Percentiles rank a stretch among this genome's conserved stretches.
Conservation (phyloP, 2,329 filamentous ascomycete genomes). For the Xylogone sp. region DNA sequence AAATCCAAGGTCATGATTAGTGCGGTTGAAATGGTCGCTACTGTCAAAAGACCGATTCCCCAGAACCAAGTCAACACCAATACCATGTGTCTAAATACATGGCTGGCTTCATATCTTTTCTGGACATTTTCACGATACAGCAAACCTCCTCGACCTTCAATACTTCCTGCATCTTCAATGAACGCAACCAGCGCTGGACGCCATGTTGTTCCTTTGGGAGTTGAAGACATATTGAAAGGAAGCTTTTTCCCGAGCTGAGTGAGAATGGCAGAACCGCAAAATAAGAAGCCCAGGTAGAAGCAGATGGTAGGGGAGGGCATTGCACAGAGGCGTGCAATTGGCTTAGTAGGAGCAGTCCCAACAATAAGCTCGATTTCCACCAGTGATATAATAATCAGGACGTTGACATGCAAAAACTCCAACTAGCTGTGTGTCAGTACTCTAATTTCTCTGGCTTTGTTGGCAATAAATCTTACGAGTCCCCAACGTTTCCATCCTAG, state of each 20-base stretch:
- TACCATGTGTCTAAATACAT: constrained; percentile 20
- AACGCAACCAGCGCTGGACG: constrained; percentile 18
- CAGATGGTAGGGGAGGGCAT: constrained; percentile 24
- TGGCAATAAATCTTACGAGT: constrained; percentile 12
- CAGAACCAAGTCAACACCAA: constrained; percentile 24
- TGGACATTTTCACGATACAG: constrained; percentile 18
- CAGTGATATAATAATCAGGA: constrained; percentile 18
- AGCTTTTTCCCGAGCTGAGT: constrained; percentile 14
- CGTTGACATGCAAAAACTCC: constrained; percentile 22
- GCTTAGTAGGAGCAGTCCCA: constrained; percentile 17
- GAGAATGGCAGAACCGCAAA: constrained; percentile 14
- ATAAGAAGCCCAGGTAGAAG: constrained; percentile 20
- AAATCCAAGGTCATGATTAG: constrained; percentile 19
- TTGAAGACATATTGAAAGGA: constrained; percentile 25
- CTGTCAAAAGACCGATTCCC: constrained; percentile 21
- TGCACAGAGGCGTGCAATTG: constrained; percentile 20
- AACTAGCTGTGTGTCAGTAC: constrained; percentile 6
- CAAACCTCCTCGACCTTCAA: constrained; percentile 22
- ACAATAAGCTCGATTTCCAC: constrained; percentile 22
- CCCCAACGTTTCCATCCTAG: constrained; percentile 25
- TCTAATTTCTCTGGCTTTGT: not conserved
- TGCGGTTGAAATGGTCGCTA: constrained; percentile 18
- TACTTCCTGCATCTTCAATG: constrained; percentile 20
- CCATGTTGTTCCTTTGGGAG: constrained; percentile 19
- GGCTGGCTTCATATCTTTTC: constrained; percentile 22